Conservation (phyloP, 495 filamentous ascomycete genomes). For the Thermochaetoides thermophila region DNA sequence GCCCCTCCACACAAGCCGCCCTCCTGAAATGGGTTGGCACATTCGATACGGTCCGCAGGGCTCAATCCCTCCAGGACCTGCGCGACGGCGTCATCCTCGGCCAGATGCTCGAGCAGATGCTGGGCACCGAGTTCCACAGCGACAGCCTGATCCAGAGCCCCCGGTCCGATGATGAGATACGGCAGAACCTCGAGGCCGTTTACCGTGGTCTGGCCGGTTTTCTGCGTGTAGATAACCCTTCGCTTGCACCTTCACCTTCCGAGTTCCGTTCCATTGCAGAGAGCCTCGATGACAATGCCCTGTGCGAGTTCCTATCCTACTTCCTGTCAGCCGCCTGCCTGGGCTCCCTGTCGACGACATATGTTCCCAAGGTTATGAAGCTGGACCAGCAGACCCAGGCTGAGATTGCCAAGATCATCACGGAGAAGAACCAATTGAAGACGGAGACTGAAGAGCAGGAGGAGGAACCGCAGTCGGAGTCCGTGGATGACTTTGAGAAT, state of each 20-base stretch:
- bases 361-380: slow-evolving; percentile 32
- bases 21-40: slow-evolving; percentile 33
- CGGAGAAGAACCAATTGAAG: slow-evolving; percentile 17
- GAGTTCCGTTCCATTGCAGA: slow-evolving; percentile 26
- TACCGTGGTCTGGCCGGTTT: slow-evolving; percentile 51
- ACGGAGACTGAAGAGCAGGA: slow-evolving; percentile 16
- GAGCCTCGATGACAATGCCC: slow-evolving; percentile 20
- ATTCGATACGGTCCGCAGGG: slow-evolving; percentile 20
- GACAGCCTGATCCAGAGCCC: slow-evolving; percentile 50
- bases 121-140: slow-evolving; percentile 47
- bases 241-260: slow-evolving; percentile 18
- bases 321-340: slow-evolving; percentile 48
- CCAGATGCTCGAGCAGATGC: slow-evolving; percentile 43
- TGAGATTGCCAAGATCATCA: slow-evolving; percentile 21
- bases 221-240: slow-evolving; percentile 31
- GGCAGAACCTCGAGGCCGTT: slow-evolving; percentile 52
- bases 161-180: slow-evolving; percentile 38
- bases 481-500: slow-evolving; percentile 4
- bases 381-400: slow-evolving; percentile 20
- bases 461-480: slow-evolving; percentile 5
- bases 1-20: slow-evolving; percentile 20
- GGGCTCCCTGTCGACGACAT: slow-evolving; percentile 38
- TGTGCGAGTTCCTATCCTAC: slow-evolving; percentile 46
- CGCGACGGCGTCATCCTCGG: slow-evolving; percentile 66
- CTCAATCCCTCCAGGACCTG: slow-evolving; percentile 39